These are phyloP conservation scores for Uronychia binucleata DNA, from an alignment of 73 alveolate species.

Conservation along the genomic window DNA sequence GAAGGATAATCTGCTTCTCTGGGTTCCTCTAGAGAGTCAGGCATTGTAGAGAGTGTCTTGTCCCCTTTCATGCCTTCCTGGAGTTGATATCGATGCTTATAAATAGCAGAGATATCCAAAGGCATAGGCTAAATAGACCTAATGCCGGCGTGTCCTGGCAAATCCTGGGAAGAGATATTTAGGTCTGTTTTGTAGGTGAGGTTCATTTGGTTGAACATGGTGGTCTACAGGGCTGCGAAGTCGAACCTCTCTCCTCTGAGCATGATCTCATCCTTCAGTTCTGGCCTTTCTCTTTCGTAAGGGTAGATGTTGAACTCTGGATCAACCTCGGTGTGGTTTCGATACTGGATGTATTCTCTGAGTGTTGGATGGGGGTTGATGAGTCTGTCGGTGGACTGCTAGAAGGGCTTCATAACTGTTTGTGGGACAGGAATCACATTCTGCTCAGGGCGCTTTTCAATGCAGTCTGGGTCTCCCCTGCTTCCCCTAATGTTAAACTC, in stretches of 20 bases:
- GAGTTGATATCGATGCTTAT: conserved; percentile 4
- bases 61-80: not conserved
- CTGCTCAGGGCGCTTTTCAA: not conserved
- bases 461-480: conserved; percentile 51
- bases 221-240: not conserved
- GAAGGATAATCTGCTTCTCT: conserved; percentile 34
- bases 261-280: conserved; percentile 42
- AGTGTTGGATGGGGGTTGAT: conserved; percentile 46
- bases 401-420: conserved; percentile 29
- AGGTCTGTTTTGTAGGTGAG: not conserved
- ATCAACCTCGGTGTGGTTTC: conserved; percentile 37
- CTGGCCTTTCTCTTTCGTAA: conserved; percentile 15
- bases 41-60: conserved; percentile 6
- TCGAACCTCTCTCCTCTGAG: conserved; percentile 8
- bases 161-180: conserved; percentile 3
- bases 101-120: conserved; percentile 36
- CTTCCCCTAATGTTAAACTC: conserved; percentile 27
- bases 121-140: conserved; percentile 42
- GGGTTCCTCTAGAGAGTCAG: conserved; percentile 12
- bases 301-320: conserved; percentile 27
- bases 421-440: conserved; percentile 28
- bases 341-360: conserved; percentile 36
- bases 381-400: conserved; percentile 38
- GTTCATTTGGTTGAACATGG: not conserved
- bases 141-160: conserved; percentile 51